Evolutionary conservation across 2,329 filamentous ascomycete species (phyloP).

Genomic region (Microdochium paspali): DNA sequence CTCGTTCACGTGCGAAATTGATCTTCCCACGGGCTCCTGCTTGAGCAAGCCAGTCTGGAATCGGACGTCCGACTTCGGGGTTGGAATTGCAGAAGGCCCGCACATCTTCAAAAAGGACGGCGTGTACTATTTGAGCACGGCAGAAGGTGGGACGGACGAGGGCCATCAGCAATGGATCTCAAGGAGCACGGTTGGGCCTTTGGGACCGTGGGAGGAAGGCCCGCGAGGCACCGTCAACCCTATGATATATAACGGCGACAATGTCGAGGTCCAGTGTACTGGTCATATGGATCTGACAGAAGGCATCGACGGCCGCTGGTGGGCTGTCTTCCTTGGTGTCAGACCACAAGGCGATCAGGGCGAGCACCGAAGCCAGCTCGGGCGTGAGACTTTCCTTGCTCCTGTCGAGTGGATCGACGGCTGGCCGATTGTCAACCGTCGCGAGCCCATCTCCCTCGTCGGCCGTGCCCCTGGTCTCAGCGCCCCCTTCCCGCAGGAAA

Average conservation of each 20-base stretch:
- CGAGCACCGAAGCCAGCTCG: conserved; percentile 16
- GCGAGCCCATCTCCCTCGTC: conserved; percentile 29
- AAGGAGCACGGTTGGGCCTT: conserved; percentile 29
- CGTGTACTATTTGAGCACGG: conserved; percentile 29
- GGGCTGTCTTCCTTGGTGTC: conserved; percentile 36
- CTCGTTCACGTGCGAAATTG: too few relatives aligned
- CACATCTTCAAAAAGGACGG: conserved; percentile 24
- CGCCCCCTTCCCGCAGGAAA: conserved; percentile 5
- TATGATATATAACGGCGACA: conserved; percentile 33
- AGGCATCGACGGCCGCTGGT: conserved; percentile 33
- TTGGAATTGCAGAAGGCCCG: conserved; percentile 31
- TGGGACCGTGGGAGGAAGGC: conserved; percentile 37
- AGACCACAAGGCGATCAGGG: conserved; percentile 20
- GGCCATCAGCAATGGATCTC: conserved; percentile 44
- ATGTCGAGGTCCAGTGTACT: conserved; percentile 38
- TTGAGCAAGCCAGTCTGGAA: too few relatives aligned
- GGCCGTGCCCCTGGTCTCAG: conserved; percentile 19
- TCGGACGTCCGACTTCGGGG: too few relatives aligned
- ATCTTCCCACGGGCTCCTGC: too few relatives aligned
- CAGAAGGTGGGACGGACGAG: conserved; percentile 31
- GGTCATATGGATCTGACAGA: conserved; percentile 40
- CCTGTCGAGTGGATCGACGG: conserved; percentile 38
- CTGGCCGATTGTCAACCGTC: conserved; percentile 41
- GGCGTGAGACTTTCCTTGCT: conserved; percentile 40
- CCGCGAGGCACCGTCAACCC: conserved; percentile 32